phyloP scores from a whole-genome alignment of 345 rosid species.

The Rhizophora mangle region DNA sequence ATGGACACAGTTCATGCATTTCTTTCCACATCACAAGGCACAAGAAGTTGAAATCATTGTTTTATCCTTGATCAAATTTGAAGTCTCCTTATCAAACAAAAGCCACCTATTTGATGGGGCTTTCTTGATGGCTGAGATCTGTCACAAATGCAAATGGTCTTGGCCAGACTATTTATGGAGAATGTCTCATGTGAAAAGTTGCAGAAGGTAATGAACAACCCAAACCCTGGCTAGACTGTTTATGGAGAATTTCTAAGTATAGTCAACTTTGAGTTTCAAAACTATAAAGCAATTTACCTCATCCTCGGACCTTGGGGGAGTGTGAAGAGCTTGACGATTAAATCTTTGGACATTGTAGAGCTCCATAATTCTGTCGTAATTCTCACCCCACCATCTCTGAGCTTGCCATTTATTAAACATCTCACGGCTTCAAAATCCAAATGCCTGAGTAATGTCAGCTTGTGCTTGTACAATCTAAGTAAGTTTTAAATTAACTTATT shows the following conservation, averaged over 20 bases:
- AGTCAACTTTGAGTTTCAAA: background rate
- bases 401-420: conserved; percentile 98
- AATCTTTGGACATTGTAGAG: conserved; percentile 96
- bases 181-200: background rate
- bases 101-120: no score
- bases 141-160: no score
- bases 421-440: conserved; percentile 68
- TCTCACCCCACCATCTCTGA: conserved; percentile 98
- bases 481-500: background rate
- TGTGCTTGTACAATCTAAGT: background rate
- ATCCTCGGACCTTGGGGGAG: conserved; percentile 89
- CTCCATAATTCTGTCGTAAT: conserved; percentile 90
- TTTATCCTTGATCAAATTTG: no score
- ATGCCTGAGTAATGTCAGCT: conserved; percentile 25
- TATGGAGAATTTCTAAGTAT: background rate
- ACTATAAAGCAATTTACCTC: conserved; percentile 44
- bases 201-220: background rate
- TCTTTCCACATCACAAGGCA: no score
- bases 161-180: no score
- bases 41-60: no score
- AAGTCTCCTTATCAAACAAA: no score
- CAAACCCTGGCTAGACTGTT: background rate
- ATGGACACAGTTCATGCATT: no score
- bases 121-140: no score
- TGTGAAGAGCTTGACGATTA: conserved; percentile 86